Base-by-base conservation (phyloP, 2,329 filamentous ascomycete species). In the Clarireedia homoeocarpa region DNA sequence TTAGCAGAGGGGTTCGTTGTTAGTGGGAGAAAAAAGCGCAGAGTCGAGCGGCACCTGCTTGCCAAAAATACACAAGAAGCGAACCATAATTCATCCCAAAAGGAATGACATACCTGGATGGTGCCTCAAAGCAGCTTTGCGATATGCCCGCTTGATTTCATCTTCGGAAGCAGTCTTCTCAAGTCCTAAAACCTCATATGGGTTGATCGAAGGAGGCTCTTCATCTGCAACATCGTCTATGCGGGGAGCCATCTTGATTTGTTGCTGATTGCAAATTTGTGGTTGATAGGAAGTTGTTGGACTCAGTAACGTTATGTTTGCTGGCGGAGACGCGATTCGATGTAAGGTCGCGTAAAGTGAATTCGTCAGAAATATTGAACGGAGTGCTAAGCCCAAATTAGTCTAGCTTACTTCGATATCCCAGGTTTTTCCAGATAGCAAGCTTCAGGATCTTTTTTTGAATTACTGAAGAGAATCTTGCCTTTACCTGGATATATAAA, bases 91-190 rank as follows among this genome's bases (percentile, higher is more conserved):
- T 44, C 4, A 7, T 42, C n/a, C 20, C 6, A 23, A 38, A 14
- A 14, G 24, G 17, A 34, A 40, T 9, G n/a, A 6, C 3, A 15
- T 79, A 92, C 87, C 87, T 65, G 89, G 89, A 66, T 99, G 94
- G 65, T 91, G 82, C 71, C 84, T 91, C 58, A 99, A 77, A 3
- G 94, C 94, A 51, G 87, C 83, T 70, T 95, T 96, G 68, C 90
- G 88, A 75, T 99, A 99, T 17, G 92, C 90, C 17, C 83, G 84
- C 71, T 95, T 96, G 74, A 99, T 81, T 66, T 96, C 82, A 60
- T 90, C 84, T 42, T 83, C 74, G 0, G 87, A 88, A 14, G 91
- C 91, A 52, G 81, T 75, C 59, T 82, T 82, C 39, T 85, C 78
- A 42, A 99, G 71, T 23, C 77, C 81, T 7, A 99, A 83, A 53